Base-by-base conservation (phyloP, 2,329 filamentous ascomycete species). In the Fusarium sp. region DNA sequence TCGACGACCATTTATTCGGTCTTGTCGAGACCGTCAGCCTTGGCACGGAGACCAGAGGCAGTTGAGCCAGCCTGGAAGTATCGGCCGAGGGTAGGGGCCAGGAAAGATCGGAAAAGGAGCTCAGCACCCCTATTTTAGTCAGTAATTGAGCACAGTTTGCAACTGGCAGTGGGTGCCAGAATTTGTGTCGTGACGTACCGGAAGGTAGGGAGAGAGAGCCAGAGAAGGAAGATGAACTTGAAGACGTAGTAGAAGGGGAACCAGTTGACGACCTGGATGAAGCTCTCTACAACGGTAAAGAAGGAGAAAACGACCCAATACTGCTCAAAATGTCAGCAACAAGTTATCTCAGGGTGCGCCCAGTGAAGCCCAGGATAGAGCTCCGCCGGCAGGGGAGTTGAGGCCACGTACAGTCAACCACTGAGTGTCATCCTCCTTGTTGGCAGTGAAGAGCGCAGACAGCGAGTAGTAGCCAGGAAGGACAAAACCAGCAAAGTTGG, bases 171-270 rank as follows among this genome's bases (percentile, higher is more conserved):
- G 62, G 58, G 43, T 30, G 50, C 41, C 11, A 37, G 48, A 58
- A 60, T 57, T 40, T 52, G 60, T 51, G 60, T 18, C 13, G 31
- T 36, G 39, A 86, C 92, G 81, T 91, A 98, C 95, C 88, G 87
- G 87, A 97, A 98, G 83, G 93, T 89, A 82, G 96, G 96, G 78
- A 99, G 94, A 76, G 95, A 91, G 86, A 99, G 94, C 96, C 96
- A 99, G 82, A 99, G 91, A 77, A 98, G 89, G 82, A 98, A 92
- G 80, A 97, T 87, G 81, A 99, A 98, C 90, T 99, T 99, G 92
- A 99, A 98, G 81, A 95, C 95, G 85, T 94, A 99, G 92, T 99
- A 99, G 87, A 99, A 99, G 80, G 96, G 92, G 87, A 97, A 94
- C 93, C 93, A 97, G 89, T 96, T 96, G 70, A 95, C 92, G 70